These are phyloP conservation scores for Gossypium stocksii DNA, from an alignment of 345 rosid species.

Conservation along the genomic window DNA sequence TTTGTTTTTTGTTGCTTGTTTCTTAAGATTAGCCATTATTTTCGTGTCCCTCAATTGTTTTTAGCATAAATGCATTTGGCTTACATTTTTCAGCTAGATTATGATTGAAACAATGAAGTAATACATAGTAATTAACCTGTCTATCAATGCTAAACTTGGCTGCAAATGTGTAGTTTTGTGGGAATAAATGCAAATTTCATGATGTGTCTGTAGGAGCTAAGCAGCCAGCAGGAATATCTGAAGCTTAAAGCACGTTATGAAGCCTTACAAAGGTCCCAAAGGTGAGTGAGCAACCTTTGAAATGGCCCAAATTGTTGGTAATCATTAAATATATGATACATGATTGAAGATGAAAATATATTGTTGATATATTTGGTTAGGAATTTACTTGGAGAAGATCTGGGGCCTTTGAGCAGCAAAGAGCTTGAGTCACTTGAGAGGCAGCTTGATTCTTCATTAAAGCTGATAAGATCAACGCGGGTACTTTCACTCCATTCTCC, in stretches of 20 bases:
- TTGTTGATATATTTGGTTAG: slow-evolving; percentile 24
- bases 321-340: neutral
- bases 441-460: slow-evolving; percentile 92
- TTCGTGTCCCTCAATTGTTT: too few relatives aligned
- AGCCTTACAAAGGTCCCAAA: slow-evolving; percentile 75
- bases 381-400: slow-evolving; percentile 89
- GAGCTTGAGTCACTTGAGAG: slow-evolving; percentile 93
- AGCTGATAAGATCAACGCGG: slow-evolving; percentile 80
- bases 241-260: slow-evolving; percentile 91
- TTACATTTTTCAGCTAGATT: too few relatives aligned
- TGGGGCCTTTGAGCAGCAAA: slow-evolving; percentile 74
- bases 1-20: too few relatives aligned
- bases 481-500: slow-evolving; percentile 30
- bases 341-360: neutral
- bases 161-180: neutral
- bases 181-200: neutral
- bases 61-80: too few relatives aligned
- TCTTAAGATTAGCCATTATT: too few relatives aligned
- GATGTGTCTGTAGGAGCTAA: slow-evolving; percentile 48
- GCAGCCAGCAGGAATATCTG: slow-evolving; percentile 90
- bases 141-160: too few relatives aligned
- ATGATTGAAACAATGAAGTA: too few relatives aligned
- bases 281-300: slow-evolving; percentile 29
- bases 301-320: neutral
- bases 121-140: too few relatives aligned